Evolutionary conservation across 2,329 filamentous ascomycete species (phyloP).

Genomic region (Aspergillus sergii): DNA sequence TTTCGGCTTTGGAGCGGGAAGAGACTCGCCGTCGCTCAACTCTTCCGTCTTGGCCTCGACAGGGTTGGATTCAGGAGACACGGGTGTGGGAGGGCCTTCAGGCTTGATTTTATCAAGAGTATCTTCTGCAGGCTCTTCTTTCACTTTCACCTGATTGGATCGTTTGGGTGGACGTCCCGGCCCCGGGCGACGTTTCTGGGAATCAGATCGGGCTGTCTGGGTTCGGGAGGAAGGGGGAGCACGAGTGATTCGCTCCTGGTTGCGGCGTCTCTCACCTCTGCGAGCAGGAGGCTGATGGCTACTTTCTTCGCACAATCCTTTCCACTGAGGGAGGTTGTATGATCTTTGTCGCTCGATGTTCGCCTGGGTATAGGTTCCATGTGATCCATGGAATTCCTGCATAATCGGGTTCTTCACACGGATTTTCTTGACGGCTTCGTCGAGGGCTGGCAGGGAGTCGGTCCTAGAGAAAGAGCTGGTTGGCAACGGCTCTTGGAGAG

Average conservation of each 20-base stretch:
- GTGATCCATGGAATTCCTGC: constrained; percentile 95
- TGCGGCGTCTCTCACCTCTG: constrained; percentile 64
- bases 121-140: constrained; percentile 43
- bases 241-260: constrained; percentile 51
- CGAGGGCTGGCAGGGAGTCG: constrained; percentile 73
- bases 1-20: constrained; percentile 47
- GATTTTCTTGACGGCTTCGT: constrained; percentile 87
- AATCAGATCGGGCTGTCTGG: constrained; percentile 39
- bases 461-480: constrained; percentile 47
- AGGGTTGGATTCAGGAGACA: constrained; percentile 56
- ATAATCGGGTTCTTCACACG: constrained; percentile 96
- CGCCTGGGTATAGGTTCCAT: constrained; percentile 93
- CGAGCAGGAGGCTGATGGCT: constrained; percentile 93
- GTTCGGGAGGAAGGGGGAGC: constrained; percentile 36
- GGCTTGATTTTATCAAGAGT: constrained; percentile 40
- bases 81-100: constrained; percentile 56
- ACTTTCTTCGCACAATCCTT: constrained; percentile 86
- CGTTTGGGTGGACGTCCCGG: constrained; percentile 43
- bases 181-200: constrained; percentile 50
- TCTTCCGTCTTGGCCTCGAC: constrained; percentile 60
- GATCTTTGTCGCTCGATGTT: constrained; percentile 95
- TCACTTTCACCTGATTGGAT: constrained; percentile 40
- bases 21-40: constrained; percentile 46
- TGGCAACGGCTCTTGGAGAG: neutral
- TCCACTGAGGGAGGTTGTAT: constrained; percentile 97